These are phyloP conservation scores for Nicotiana tomentosiformis DNA, from an alignment of 257 asterid genomes.

Conservation along the genomic window DNA sequence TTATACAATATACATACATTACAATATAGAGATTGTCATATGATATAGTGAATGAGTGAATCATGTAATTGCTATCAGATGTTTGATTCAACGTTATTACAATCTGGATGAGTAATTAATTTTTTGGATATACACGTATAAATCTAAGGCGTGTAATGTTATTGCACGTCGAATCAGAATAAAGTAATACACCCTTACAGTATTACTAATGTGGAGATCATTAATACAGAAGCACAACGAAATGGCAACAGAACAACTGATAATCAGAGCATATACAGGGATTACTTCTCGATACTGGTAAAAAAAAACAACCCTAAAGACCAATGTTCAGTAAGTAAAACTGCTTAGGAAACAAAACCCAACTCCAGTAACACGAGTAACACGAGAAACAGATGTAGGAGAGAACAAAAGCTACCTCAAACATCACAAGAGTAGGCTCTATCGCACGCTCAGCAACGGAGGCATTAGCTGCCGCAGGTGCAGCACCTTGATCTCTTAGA, in stretches of 20 bases:
- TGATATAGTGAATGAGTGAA: not conserved
- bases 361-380: not conserved
- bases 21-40: not conserved
- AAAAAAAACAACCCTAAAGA: not conserved
- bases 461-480: constrained; percentile 67
- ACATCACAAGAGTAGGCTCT: constrained; percentile 97
- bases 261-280: not conserved
- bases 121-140: not conserved
- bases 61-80: not conserved
- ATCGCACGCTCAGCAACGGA: constrained; percentile 85
- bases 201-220: not conserved
- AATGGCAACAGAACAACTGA: not conserved
- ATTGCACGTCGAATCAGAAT: not conserved
- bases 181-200: not conserved
- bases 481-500: constrained; percentile 61
- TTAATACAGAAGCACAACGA: not conserved
- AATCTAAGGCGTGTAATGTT: not conserved
- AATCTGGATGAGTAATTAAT: not conserved
- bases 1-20: not conserved
- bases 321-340: not conserved
- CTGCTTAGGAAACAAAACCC: not conserved
- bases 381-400: not conserved
- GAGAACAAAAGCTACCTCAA: constrained; percentile 55
- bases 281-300: not conserved
- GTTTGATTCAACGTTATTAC: not conserved